A percentile compares a stretch with the other conserved stretches of the same genome.
phyloP scores from a whole-genome alignment of 2,329 filamentous ascomycete species.

The Cladophialophora psammophila region DNA sequence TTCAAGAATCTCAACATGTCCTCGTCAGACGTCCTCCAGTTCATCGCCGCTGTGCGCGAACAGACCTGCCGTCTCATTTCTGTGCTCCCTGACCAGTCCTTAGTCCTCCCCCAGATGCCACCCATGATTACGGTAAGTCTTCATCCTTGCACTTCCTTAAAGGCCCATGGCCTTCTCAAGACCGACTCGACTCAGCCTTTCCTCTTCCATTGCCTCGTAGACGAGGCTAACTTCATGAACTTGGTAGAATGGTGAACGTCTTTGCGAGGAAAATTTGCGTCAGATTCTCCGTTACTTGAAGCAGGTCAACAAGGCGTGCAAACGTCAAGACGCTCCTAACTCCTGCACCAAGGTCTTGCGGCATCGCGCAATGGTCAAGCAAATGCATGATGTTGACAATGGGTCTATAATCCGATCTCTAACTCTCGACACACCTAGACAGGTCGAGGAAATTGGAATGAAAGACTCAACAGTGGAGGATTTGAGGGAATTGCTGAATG shows the following conservation, averaged over 20 bases:
- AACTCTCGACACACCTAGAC: neutral
- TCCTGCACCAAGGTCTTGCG: neutral
- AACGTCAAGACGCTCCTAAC: constrained; percentile 13
- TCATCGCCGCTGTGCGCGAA: neutral
- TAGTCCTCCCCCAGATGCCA: neutral
- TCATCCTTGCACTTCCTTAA: neutral
- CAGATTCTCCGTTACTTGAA: constrained; percentile 19
- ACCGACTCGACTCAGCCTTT: neutral
- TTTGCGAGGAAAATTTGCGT: constrained; percentile 17
- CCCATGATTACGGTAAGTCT: constrained; percentile 10
- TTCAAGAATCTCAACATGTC: neutral
- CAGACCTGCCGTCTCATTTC: neutral
- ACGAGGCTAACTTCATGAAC: neutral
- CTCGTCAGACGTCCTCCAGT: neutral
- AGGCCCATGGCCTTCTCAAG: neutral
- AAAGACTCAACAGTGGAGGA: neutral
- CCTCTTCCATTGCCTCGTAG: neutral
- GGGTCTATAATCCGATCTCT: neutral
- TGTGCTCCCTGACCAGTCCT: neutral
- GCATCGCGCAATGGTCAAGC: neutral
- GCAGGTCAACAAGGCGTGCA: constrained; percentile 20
- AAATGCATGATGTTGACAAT: constrained; percentile 11
- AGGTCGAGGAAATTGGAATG: neutral
- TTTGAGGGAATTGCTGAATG: constrained; percentile 1
- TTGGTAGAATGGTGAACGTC: constrained; percentile 7